Base-by-base conservation (phyloP, 1,284 basidiomycete genomes). In the Irpex lacteus region DNA sequence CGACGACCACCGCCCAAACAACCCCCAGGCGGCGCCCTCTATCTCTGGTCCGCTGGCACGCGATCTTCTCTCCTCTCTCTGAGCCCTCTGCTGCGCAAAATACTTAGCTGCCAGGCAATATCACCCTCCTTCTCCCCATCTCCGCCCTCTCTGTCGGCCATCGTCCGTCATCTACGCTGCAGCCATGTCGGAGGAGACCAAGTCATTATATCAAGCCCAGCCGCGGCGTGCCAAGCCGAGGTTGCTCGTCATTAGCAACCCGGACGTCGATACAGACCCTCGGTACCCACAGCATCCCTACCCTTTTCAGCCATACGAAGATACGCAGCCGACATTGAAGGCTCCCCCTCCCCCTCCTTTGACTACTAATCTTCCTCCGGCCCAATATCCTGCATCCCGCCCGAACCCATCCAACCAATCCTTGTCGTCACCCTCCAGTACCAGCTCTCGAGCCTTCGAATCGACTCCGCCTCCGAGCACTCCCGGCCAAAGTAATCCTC, bases 381-480 rank as follows among this genome's bases (percentile, higher is more conserved):
- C 59, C 34, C 76, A 74, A 56, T 69, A 78, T 66, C 74, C 78
- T 47, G 77, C 77, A 61, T 74, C 76, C 44, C 75, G 75, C 18
- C 34, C 54, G 21, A 56, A 56, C 54, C 21, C 54, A 70, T 80
- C 81, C 70, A 78, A 75, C 66, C 81, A 82, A 59, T 80, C 81
- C 72, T 80, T 85, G 60, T 88, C 88, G 6, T 89, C 88, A 1
- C 87, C 89, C 8, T 87, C 87, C 19, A 87, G 81, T 69, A 83
- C 85, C 61, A 85, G 83, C 69, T 89, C 87, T 3, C 87, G 85
- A 55, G 84, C 86, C 36, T 79, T 71, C 72, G 82, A 83, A 66
- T 82, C 81, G 15, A 84, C 86, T 4, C 87, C 88, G 62, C 87
- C 89, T 4, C 88, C 88, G 26, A 83, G 80, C 70, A 89, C 89